Percentiles rank a stretch among this genome's conserved stretches.
These are phyloP conservation scores for Paramyrothecium sp. DNA, from an alignment of 2,329 filamentous ascomycete genomes.

Conservation along the genomic window DNA sequence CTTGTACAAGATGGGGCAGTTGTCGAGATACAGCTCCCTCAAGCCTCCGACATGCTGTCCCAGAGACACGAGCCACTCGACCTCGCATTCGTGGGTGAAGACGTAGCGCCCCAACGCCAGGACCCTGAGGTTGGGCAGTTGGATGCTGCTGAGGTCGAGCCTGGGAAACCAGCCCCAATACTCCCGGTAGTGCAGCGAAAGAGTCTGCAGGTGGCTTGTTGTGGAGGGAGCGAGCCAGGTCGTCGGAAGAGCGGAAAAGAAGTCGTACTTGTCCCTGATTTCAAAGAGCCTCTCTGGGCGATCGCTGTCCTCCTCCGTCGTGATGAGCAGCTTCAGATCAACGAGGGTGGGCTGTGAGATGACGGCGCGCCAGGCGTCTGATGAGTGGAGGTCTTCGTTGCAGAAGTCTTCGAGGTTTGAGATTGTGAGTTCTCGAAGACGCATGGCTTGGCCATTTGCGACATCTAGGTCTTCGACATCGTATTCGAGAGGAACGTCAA, in stretches of 20 bases:
- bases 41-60: conserved; percentile 28
- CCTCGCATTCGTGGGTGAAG: conserved; percentile 43
- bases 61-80: conserved; percentile 43
- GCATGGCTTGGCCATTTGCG: not conserved
- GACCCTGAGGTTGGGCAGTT: conserved; percentile 35
- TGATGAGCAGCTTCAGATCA: conserved; percentile 6
- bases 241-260: conserved; percentile 13
- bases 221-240: conserved; percentile 18
- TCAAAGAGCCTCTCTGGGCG: not conserved
- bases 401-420: conserved; percentile 11
- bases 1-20: conserved; percentile 33
- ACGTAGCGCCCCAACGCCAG: conserved; percentile 38
- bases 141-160: conserved; percentile 28
- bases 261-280: conserved; percentile 9
- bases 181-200: conserved; percentile 34
- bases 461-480: not conserved
- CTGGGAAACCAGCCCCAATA: conserved; percentile 40
- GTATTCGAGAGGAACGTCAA: not conserved
- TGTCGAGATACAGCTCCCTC: conserved; percentile 38
- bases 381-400: not conserved
- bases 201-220: conserved; percentile 22
- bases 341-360: not conserved
- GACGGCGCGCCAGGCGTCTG: conserved; percentile 7
- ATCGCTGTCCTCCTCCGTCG: not conserved
- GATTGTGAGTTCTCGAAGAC: conserved; percentile 9